phyloP scores from a whole-genome alignment of 1,284 basidiomycete species.

The Ustilago bromivora region DNA sequence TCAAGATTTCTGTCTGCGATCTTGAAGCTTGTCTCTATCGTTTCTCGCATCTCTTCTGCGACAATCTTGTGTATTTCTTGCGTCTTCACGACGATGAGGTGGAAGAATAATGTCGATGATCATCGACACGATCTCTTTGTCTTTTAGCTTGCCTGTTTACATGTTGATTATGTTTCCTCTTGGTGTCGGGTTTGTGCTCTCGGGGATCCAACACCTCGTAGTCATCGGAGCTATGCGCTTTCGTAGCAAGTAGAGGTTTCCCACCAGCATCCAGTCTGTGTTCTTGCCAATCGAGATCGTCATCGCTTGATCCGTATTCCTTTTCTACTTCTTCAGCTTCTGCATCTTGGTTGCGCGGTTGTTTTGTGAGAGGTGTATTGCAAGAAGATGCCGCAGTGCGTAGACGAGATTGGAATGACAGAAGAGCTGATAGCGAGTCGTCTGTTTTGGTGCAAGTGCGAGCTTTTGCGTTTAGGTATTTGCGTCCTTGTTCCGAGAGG shows the following conservation, averaged over 20 bases:
- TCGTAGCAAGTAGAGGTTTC: conserved; percentile 15
- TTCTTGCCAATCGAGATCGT: conserved; percentile 43
- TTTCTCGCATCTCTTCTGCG: background rate
- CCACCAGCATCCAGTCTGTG: conserved; percentile 56
- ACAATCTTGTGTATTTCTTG: background rate
- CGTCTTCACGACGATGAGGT: background rate
- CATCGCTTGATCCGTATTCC: conserved; percentile 63
- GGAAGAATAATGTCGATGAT: conserved; percentile 11
- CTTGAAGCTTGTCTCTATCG: background rate
- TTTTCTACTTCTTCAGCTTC: conserved; percentile 39
- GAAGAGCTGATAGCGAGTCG: conserved; percentile 25
- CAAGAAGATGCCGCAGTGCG: conserved; percentile 8
- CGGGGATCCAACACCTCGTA: conserved; percentile 59
- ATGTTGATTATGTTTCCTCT: background rate
- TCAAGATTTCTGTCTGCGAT: background rate
- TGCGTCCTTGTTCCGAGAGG: conserved; percentile 19
- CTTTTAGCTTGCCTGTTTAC: conserved; percentile 23
- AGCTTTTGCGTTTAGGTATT: conserved; percentile 13
- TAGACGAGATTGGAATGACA: conserved; percentile 41
- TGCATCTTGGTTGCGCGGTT: conserved; percentile 10
- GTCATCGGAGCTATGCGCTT: conserved; percentile 42
- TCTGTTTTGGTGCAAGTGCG: conserved; percentile 12
- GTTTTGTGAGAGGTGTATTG: background rate
- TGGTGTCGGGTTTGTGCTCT: conserved; percentile 5
- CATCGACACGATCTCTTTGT: conserved; percentile 54